phyloP scores from a whole-genome alignment of 257 asterid genomes.

The Orobanche coerulescens region DNA sequence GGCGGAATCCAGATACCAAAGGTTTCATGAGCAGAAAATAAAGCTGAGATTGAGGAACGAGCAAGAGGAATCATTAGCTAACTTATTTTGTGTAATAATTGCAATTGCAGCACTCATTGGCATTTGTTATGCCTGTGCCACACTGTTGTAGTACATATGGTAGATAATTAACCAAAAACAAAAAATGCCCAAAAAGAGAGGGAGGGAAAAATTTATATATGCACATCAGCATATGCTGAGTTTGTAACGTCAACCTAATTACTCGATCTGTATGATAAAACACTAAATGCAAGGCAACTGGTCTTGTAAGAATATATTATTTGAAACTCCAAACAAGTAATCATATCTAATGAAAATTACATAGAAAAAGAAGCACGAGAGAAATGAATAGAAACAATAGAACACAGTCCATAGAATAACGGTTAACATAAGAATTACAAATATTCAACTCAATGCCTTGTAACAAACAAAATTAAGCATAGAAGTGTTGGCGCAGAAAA shows the following conservation, averaged over 20 bases:
- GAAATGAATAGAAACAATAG: neutral
- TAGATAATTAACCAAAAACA: neutral
- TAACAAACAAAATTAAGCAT: neutral
- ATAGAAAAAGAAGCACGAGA: neutral
- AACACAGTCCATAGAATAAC: neutral
- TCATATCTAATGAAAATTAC: neutral
- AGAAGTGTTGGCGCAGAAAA: neutral
- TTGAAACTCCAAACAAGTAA: neutral
- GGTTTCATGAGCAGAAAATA: conserved; percentile 5
- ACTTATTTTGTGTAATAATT: neutral
- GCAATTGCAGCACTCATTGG: conserved; percentile 23
- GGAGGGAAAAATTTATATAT: no score
- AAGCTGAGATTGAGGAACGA: neutral
- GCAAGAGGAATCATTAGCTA: conserved; percentile 10
- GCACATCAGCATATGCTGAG: neutral
- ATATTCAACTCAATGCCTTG: neutral
- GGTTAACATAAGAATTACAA: neutral
- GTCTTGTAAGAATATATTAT: neutral
- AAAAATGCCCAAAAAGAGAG: no score
- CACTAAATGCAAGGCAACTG: conserved; percentile 33
- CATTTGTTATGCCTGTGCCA: conserved; percentile 21
- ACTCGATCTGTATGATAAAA: neutral
- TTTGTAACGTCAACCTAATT: neutral
- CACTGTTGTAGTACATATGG: neutral
- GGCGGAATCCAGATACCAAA: conserved; percentile 13